Base-by-base conservation (phyloP, 2,329 filamentous ascomycete genomes). In the Ceratocystis cubensis region DNA sequence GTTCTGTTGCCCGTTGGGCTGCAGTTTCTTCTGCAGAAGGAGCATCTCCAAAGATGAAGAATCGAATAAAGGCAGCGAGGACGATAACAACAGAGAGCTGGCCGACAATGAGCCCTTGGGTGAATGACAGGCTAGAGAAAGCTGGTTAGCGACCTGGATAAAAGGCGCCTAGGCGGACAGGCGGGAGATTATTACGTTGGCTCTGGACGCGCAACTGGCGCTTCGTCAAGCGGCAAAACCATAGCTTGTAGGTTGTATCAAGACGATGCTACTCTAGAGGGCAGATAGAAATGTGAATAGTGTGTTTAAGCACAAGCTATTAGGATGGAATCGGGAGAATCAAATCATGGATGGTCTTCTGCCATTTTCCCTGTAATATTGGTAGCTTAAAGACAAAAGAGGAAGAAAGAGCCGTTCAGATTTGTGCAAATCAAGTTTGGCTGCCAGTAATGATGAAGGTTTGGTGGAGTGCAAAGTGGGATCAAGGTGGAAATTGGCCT, bases 1-100 rank as follows among this genome's bases (percentile, higher is more conserved):
- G 84, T 71, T 91, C 86, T 10, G 87, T 87, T 67, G 88, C 89
- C 70, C 88, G 85, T 56, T 88, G 79, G 6, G 89, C 82, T 13
- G 91, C 89, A 22, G 88, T 89, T 65, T 88, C 85, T 70, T 96
- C 91, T 69, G 91, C 82, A 1, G 89, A 91, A 0, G 91, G 91
- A 4, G 91, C 86, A 74, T 97, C 94, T 71, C 94, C 94, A 74
- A 99, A 97, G 73, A 99, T 97, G 83, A 99, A 99, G 84, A 96
- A 99, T 75, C 96, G 96, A 76, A 99, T 97, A 77, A 99, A 97
- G 71, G 88, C 90, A 70, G 91, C 92, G 69, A 99, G 85, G 48
- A 99, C 82, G 28, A 97, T 79, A 15, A 96, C 89, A 59, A 99
- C 89, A 1, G 91, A 96, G 64, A 99, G 81, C 76, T 99, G 94